Conservation (phyloP, 495 filamentous ascomycete species). For the Talaromyces stipitatus region DNA sequence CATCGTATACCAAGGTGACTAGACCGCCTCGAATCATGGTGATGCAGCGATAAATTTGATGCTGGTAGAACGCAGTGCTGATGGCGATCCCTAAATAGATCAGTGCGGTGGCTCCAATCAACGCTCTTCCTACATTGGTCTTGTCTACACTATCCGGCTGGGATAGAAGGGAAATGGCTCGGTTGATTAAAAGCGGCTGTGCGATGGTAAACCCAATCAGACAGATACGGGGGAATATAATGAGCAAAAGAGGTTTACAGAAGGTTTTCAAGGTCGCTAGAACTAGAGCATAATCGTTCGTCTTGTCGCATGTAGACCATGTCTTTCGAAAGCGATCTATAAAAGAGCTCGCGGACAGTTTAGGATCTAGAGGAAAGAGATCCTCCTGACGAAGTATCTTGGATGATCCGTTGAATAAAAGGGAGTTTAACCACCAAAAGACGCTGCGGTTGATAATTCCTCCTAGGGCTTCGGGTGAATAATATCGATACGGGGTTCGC, state of each 20-base stretch:
- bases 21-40: constrained; percentile 45
- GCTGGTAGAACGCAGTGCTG: constrained; percentile 36
- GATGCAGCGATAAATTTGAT: constrained; percentile 33
- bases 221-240: constrained; percentile 34
- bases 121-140: constrained; percentile 32
- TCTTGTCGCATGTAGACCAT: constrained; percentile 16
- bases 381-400: constrained; percentile 26
- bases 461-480: constrained; percentile 41
- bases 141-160: not conserved
- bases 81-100: constrained; percentile 48
- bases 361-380: constrained; percentile 23
- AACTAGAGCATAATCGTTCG: not conserved
- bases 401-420: constrained; percentile 33
- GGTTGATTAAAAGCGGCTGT: constrained; percentile 47
- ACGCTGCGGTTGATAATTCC: constrained; percentile 29
- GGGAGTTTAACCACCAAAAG: constrained; percentile 36
- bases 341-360: constrained; percentile 19
- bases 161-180: constrained; percentile 22
- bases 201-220: constrained; percentile 43
- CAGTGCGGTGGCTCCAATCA: constrained; percentile 44
- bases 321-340: constrained; percentile 20
- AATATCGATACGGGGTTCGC: constrained; percentile 16
- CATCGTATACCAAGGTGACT: constrained; percentile 34
- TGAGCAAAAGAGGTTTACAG: constrained; percentile 24
- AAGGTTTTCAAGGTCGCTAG: constrained; percentile 28